These are phyloP conservation scores for Pleurotus sapidus DNA, from an alignment of 768 basidiomycete genomes.

Conservation along the genomic window DNA sequence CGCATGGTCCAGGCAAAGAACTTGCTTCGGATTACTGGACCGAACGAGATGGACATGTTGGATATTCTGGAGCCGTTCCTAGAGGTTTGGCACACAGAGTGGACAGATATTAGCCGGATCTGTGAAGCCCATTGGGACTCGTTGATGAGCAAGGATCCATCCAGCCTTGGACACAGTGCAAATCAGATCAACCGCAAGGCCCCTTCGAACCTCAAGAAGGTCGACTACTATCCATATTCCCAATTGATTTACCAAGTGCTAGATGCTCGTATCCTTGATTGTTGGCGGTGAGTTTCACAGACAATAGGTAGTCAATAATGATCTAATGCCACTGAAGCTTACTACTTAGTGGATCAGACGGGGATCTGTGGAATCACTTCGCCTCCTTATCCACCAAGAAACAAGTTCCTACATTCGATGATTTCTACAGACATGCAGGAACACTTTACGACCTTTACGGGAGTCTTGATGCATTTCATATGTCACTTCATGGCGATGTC, in stretches of 20 bases:
- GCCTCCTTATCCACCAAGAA: too few relatives aligned
- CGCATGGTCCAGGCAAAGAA: too few relatives aligned
- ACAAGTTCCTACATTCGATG: too few relatives aligned
- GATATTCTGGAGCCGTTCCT: constrained; percentile 21
- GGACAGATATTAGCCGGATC: constrained; percentile 25
- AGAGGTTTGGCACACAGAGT: constrained; percentile 25
- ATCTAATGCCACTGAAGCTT: too few relatives aligned
- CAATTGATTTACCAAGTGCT: constrained; percentile 23
- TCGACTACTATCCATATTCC: constrained; percentile 22
- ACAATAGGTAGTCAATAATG: too few relatives aligned
- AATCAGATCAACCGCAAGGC: constrained; percentile 20
- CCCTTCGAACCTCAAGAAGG: constrained; percentile 29
- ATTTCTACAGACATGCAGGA: too few relatives aligned
- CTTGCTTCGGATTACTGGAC: too few relatives aligned
- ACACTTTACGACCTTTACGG: too few relatives aligned
- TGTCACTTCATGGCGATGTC: too few relatives aligned
- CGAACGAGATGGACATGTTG: too few relatives aligned
- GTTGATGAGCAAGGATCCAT: constrained; percentile 18
- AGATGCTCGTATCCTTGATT: constrained; percentile 28
- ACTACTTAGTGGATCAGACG: background rate
- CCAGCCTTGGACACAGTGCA: constrained; percentile 27
- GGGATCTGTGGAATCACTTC: background rate
- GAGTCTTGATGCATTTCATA: too few relatives aligned
- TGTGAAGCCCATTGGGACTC: constrained; percentile 30
- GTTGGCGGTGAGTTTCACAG: constrained; percentile 30